Base-by-base conservation (phyloP, 768 basidiomycete genomes). In the Galerina marginata region DNA sequence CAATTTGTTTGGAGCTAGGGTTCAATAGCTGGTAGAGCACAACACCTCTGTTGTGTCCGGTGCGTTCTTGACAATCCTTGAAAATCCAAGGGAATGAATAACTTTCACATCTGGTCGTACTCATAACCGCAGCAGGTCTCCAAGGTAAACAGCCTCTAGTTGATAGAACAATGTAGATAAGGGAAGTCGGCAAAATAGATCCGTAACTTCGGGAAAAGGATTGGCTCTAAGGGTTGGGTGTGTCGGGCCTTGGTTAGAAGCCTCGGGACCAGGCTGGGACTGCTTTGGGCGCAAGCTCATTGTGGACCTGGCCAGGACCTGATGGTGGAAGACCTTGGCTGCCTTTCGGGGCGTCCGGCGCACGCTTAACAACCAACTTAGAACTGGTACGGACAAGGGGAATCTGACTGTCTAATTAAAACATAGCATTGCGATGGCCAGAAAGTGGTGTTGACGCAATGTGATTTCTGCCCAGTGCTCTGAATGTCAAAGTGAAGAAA, bases 351-450 rank as follows among this genome's bases (percentile, higher is more conserved):
- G 63, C 63, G 63, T 64, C 63, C 56, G 63, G 63, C 56, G 63
- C 40, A 61, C 63, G 59, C 59, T 64, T 64, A 64, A 64, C 63
- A 64, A 64, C 63, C 63, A 51, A 64, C 63, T 64, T 64, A 64
- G 63, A 64, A 64, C 63, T 61, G 63, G 86, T 84, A 83, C 83
- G 85, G 86, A 87, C 86, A 84, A 84, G 86, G 87, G 86, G 86
- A 87, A 88, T 87, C 86, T 85, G 87, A 87, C 86, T 87, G 86
- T 87, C 85, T 87, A 87, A 88, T 87, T 87, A 87, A 87, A 87
- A 87, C 86, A 87, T 85, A 88, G 87, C 86, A 87, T 87, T 87
- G 85, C 80, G 83, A 86, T 85, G 84, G 83, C 79, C 84, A 81
- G 77, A 86, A 86, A 85, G 85, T 84, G 86, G 83, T 86, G 86